Conservation (phyloP, 805 yeast genomes). For the Kodamaea restingae region DNA sequence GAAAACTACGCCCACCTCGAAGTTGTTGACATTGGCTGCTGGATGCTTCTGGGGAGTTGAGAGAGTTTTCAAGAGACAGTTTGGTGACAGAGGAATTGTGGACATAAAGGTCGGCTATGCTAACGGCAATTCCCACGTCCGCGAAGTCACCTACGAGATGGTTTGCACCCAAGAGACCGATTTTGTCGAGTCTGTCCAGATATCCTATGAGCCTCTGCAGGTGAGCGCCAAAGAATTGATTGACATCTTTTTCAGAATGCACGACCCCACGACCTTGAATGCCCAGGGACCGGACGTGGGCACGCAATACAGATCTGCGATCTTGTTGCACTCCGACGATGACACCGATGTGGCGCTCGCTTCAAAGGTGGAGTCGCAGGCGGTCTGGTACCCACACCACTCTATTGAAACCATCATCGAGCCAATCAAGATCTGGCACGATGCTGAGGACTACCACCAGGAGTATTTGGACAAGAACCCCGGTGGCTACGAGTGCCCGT, state of each 20-base stretch:
- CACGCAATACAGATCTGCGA: constrained; percentile 83
- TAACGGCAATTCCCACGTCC: constrained; percentile 63
- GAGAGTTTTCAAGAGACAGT: constrained; percentile 71
- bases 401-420: constrained; percentile 67
- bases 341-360: constrained; percentile 45
- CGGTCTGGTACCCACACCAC: constrained; percentile 69
- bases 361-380: constrained; percentile 55
- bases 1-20: constrained; percentile 30
- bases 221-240: constrained; percentile 58
- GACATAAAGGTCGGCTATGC: constrained; percentile 89
- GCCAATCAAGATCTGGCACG: constrained; percentile 69
- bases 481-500: constrained; percentile 83
- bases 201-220: constrained; percentile 71
- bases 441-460: constrained; percentile 97
- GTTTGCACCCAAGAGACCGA: constrained; percentile 79
- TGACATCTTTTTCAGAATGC: constrained; percentile 85
- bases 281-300: constrained; percentile 88
- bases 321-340: constrained; percentile 57
- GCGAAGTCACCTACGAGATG: constrained; percentile 47
- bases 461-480: constrained; percentile 76
- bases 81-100: constrained; percentile 56
- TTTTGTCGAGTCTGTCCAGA: constrained; percentile 77
- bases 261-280: constrained; percentile 86
- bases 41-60: constrained; percentile 92
- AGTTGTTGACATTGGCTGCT: constrained; percentile 44